Evolutionary conservation across 2,329 filamentous ascomycete species (phyloP).

Genomic region (Cadophora sp.): DNA sequence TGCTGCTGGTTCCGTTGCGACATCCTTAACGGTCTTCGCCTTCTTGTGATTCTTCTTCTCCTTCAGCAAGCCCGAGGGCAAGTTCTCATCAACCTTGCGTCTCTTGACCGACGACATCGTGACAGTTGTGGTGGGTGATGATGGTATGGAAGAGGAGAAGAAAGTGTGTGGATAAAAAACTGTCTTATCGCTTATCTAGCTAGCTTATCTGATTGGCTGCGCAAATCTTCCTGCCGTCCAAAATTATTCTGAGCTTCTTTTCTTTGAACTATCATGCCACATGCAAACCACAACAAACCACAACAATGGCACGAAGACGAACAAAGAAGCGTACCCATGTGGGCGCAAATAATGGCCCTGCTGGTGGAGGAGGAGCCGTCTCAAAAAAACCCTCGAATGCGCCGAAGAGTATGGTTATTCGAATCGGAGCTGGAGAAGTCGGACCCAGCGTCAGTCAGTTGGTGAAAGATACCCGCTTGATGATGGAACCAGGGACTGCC

Average conservation of each 20-base stretch:
- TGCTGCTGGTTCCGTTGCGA: slow-evolving; percentile 21
- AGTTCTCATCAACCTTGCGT: slow-evolving; percentile 40
- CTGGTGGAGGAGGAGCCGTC: slow-evolving; percentile 60
- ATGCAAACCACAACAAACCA: slow-evolving; percentile 48
- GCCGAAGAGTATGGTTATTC: slow-evolving; percentile 98
- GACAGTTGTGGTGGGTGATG: slow-evolving; percentile 14
- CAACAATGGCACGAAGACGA: slow-evolving; percentile 76
- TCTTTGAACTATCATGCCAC: slow-evolving; percentile 29
- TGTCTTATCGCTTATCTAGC: slow-evolving; percentile 44
- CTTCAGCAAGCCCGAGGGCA: slow-evolving; percentile 31
- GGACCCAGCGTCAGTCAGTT: slow-evolving; percentile 91
- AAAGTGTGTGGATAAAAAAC: slow-evolving; percentile 8
- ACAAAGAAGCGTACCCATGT: slow-evolving; percentile 90
- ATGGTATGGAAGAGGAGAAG: neutral
- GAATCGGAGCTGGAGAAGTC: slow-evolving; percentile 92
- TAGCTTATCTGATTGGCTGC: slow-evolving; percentile 38
- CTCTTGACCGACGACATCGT: slow-evolving; percentile 44
- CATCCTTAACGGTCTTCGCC: slow-evolving; percentile 14
- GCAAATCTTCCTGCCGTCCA: slow-evolving; percentile 32
- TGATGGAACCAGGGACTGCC: slow-evolving; percentile 97
- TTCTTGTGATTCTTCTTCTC: slow-evolving; percentile 28
- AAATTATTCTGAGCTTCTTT: slow-evolving; percentile 36
- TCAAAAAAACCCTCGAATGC: slow-evolving; percentile 65
- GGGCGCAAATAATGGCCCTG: slow-evolving; percentile 61
- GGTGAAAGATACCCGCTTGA: slow-evolving; percentile 85